These are phyloP conservation scores for Telopea speciosissima DNA, from an alignment of 177 flowering plant species.

Conservation along the genomic window DNA sequence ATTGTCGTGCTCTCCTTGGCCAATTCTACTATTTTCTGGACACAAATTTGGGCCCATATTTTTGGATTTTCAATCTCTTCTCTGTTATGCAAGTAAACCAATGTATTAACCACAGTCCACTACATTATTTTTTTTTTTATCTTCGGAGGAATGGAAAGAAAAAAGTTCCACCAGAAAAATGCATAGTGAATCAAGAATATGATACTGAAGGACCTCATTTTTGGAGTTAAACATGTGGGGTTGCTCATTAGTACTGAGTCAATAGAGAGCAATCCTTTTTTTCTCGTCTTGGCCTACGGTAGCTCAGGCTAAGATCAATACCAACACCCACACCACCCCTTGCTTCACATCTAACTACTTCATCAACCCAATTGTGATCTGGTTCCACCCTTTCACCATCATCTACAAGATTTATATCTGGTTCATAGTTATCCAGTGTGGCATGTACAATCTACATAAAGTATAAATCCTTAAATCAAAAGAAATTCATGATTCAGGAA, in stretches of 20 bases:
- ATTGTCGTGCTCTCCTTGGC: constrained; percentile 83
- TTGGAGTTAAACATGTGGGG: no score
- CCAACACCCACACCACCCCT: constrained; percentile 21
- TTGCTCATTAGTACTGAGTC: constrained; percentile 44
- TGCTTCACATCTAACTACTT: constrained; percentile 77
- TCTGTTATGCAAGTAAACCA: constrained; percentile 25
- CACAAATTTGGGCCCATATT: constrained; percentile 89
- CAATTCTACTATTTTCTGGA: constrained; percentile 79
- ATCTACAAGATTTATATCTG: constrained; percentile 27
- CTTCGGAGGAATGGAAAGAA: not conserved
- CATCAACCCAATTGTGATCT: constrained; percentile 92
- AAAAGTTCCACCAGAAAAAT: not conserved
- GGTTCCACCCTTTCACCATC: constrained; percentile 49
- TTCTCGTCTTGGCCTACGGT: constrained; percentile 54
- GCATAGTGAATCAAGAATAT: not conserved
- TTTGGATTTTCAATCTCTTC: constrained; percentile 86
- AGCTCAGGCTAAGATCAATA: constrained; percentile 37
- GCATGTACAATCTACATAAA: constrained; percentile 65
- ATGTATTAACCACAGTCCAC: constrained; percentile 2
- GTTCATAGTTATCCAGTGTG: constrained; percentile 67
- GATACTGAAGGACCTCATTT: no score
- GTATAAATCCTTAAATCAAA: constrained; percentile 1
- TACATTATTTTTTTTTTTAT: no score
- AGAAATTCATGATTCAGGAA: not conserved
- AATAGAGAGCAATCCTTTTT: constrained; percentile 65